These are phyloP conservation scores for Gaultheria prostrata DNA, from an alignment of 148 eudicot genomes.

Conservation along the genomic window DNA sequence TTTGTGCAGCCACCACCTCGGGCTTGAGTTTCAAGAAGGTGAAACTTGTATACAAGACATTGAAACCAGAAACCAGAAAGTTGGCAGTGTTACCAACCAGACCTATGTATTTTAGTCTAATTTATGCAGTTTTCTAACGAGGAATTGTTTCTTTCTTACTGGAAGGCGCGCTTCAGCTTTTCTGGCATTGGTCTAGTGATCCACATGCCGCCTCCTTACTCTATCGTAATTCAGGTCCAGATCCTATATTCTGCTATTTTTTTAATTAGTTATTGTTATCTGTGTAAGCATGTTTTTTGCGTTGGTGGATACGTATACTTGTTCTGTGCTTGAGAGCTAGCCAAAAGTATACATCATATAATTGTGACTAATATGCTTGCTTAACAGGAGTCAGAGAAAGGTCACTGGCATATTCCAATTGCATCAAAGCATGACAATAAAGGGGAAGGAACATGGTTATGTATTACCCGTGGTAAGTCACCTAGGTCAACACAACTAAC, in stretches of 20 bases:
- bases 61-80: not conserved
- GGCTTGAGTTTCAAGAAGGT: not conserved
- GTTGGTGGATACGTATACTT: not conserved
- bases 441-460: conserved; percentile 74
- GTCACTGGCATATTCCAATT: conserved; percentile 95
- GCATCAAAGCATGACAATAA: conserved; percentile 55
- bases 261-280: not conserved
- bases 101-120: not conserved
- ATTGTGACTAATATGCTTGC: not conserved
- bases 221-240: conserved; percentile 81
- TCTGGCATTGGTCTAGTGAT: conserved; percentile 66
- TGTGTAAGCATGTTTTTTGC: not conserved
- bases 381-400: conserved; percentile 72
- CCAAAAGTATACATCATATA: not conserved
- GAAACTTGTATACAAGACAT: not conserved
- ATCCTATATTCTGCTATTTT: conserved; percentile 10
- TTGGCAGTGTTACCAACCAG: not conserved
- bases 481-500: conserved; percentile 22
- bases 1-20: not conserved
- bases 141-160: conserved; percentile 17
- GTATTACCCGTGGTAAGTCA: conserved; percentile 56
- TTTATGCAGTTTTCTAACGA: conserved; percentile 9
- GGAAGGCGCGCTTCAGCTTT: conserved; percentile 77
- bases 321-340: not conserved
- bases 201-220: conserved; percentile 92